Evolutionary conservation across 345 rosid species (phyloP), one percentile per base, ranked within the genome.

Genomic region (Cardamine occulta): DNA sequence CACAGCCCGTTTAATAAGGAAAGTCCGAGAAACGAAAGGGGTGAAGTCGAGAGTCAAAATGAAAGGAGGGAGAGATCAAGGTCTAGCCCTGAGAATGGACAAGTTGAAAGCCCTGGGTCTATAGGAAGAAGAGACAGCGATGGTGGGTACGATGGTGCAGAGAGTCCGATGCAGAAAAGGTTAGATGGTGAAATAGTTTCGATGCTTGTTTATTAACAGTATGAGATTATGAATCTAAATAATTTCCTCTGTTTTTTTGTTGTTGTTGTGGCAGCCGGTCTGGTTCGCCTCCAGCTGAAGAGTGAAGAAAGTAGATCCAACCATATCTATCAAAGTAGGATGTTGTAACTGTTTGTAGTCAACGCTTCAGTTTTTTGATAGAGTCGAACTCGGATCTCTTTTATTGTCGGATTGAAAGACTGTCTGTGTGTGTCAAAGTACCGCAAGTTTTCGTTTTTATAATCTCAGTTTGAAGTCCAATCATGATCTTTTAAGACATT

Each of bases 21-120:
- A 35, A 84, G 82, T 60, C 80, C 80, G 23, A 82, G 74, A 23
- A 73, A 83, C 9, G 82, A 64, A 66, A 68, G 5, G 0, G 91
- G 83, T 49, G 83, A 79, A 40, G 84, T 63, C 47, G 79, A 83
- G 8, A 83, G 87, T 65, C 83, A 82, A 81, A 71, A 42, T 75
- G 82, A 68, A 68, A 69, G 66, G 84, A 71, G 81, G 59, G 81
- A 79, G 32, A 85, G 84, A 14, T 66, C 77, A 10, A 86, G 84
- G 78, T 72, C 77, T 23, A 78, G 70, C 75, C 90, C 85, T 45
- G 62, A 60, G 53, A 85, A 83, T 35, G 90, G 75, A 40, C 87
- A 87, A 72, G 91, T 80, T 45, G 94, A 82, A 49, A 93, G 96
- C 82, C 95, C 93, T 12, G 52, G 77, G 32, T 73, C 81, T 14